Conservation (phyloP, 1,139 yeast genomes). For the Groenewaldozyma auringiensis region DNA sequence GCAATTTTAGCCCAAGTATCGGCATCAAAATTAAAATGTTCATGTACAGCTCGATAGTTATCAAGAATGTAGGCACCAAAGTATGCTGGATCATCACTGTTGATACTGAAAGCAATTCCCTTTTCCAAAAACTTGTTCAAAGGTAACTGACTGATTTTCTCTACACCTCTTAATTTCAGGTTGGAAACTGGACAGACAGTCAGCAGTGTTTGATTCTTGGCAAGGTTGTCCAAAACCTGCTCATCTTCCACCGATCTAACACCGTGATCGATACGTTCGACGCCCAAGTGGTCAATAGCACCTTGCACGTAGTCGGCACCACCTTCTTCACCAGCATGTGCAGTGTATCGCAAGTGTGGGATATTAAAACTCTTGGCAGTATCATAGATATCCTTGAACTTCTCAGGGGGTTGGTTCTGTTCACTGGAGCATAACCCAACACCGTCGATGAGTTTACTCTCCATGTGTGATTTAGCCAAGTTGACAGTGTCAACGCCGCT, state of each 20-base stretch:
- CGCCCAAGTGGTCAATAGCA: slow-evolving; percentile 51
- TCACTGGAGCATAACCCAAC: slow-evolving; percentile 74
- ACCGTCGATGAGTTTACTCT: slow-evolving; percentile 55
- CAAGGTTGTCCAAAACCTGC: slow-evolving; percentile 47
- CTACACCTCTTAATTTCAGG: slow-evolving; percentile 64
- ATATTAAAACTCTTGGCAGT: slow-evolving; percentile 37
- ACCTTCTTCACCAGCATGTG: slow-evolving; percentile 88
- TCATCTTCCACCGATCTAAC: slow-evolving; percentile 51
- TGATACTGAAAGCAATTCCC: slow-evolving; percentile 64
- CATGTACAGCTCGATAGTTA: slow-evolving; percentile 59
- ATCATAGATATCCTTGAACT: slow-evolving; percentile 55
- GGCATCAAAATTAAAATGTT: slow-evolving; percentile 51
- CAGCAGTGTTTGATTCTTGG: slow-evolving; percentile 46
- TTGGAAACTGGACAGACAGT: slow-evolving; percentile 73
- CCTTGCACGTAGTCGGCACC: slow-evolving; percentile 54
- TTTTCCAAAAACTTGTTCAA: slow-evolving; percentile 49
- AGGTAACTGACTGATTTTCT: slow-evolving; percentile 59
- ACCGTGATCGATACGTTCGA: slow-evolving; percentile 73
- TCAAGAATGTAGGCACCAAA: slow-evolving; percentile 77
- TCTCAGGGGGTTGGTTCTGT: slow-evolving; percentile 62
- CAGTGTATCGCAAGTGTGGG: slow-evolving; percentile 49
- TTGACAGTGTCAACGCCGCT: slow-evolving; percentile 52
- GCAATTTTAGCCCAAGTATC: slow-evolving; percentile 44
- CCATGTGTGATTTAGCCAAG: slow-evolving; percentile 43
- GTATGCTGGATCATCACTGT: slow-evolving; percentile 82